These are phyloP conservation scores for Casuarina equisetifolia DNA, from an alignment of 306 rosid genomes.

Conservation along the genomic window DNA sequence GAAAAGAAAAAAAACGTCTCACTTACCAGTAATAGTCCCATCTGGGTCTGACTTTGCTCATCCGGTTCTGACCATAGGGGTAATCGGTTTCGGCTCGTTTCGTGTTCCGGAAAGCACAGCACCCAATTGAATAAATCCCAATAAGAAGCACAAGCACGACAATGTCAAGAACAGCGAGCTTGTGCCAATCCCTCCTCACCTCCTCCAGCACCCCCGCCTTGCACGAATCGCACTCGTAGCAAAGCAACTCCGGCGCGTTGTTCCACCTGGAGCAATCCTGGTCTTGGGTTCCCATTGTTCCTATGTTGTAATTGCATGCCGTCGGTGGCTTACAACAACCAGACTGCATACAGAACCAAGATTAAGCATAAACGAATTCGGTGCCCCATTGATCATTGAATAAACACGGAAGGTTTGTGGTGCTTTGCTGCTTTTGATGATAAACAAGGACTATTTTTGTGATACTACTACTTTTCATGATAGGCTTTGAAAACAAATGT, in stretches of 20 bases:
- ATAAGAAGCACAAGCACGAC: constrained; percentile 68
- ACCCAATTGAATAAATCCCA: constrained; percentile 72
- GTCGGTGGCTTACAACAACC: constrained; percentile 97
- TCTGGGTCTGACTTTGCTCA: constrained; percentile 80
- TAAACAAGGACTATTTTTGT: not conserved
- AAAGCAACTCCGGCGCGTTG: constrained; percentile 61
- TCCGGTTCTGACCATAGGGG: constrained; percentile 66
- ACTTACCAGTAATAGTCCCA: constrained; percentile 85
- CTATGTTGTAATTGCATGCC: constrained; percentile 60
- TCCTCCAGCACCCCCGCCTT: constrained; percentile 86
- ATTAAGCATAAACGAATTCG: too few relatives aligned
- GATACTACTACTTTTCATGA: not conserved
- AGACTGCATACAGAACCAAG: constrained; percentile 39
- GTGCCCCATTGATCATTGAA: not conserved
- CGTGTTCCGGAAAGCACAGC: constrained; percentile 88
- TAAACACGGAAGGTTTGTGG: not conserved
- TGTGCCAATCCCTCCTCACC: constrained; percentile 76
- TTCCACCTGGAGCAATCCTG: constrained; percentile 87
- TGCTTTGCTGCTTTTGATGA: not conserved
- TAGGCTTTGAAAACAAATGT: not conserved
- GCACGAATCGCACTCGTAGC: constrained; percentile 96
- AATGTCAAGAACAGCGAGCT: constrained; percentile 72
- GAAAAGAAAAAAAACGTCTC: not conserved
- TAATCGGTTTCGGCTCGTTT: constrained; percentile 69
- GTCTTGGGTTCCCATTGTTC: constrained; percentile 48